Evolutionary conservation across 2,329 filamentous ascomycete species (phyloP).

Genomic region (Penicillium sp.): DNA sequence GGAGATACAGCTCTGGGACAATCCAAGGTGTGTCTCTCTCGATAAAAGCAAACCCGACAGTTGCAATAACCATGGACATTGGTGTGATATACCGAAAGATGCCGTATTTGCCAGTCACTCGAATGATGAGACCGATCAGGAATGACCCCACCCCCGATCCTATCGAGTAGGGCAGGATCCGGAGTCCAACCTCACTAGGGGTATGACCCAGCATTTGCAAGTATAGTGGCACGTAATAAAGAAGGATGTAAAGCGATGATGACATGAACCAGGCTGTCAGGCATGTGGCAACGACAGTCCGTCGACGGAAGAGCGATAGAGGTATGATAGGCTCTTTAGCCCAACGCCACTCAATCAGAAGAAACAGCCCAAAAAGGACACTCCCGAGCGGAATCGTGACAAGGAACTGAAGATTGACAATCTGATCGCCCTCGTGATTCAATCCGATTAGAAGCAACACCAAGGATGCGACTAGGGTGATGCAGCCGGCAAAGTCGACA

Average conservation of each 20-base stretch:
- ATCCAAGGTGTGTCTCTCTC: conserved; percentile 6
- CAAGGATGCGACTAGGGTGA: conserved; percentile 12
- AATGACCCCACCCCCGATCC: conserved; percentile 11
- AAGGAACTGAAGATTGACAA: not conserved
- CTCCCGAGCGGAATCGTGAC: conserved; percentile 1
- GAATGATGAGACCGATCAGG: conserved; percentile 10
- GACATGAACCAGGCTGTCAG: conserved; percentile 16
- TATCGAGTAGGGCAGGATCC: conserved; percentile 10
- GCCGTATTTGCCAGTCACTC: conserved; percentile 8
- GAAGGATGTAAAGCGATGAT: conserved; percentile 10
- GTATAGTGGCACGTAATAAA: conserved; percentile 14
- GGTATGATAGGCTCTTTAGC: conserved; percentile 16
- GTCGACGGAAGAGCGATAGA: conserved; percentile 9
- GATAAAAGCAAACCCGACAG: conserved; percentile 4
- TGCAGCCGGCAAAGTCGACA: conserved; percentile 11
- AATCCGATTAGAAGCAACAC: conserved; percentile 11
- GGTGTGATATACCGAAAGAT: conserved; percentile 8
- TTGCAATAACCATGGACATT: conserved; percentile 1
- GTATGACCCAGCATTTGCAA: conserved; percentile 11
- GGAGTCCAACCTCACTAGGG: conserved; percentile 10
- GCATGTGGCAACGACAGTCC: conserved; percentile 12
- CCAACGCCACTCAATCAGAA: conserved; percentile 11
- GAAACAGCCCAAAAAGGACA: conserved; percentile 1
- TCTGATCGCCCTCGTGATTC: conserved; percentile 8
- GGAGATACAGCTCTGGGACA: conserved; percentile 9